Evolutionary conservation across 169 alveolate species (phyloP), one percentile per base, ranked within the genome.

Genomic region (Plasmodium gaboni): DNA sequence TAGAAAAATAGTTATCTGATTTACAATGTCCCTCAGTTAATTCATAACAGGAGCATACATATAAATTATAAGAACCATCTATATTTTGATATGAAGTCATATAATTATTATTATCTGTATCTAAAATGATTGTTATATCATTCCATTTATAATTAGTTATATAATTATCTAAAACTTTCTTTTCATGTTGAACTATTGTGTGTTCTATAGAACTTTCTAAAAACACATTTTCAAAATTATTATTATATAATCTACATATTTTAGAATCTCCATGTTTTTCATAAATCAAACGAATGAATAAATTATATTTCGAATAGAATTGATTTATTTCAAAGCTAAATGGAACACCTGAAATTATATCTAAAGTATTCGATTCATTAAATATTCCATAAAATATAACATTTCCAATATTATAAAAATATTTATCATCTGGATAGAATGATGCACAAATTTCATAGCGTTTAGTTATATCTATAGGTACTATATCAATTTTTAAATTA

Each of bases 41-140:
- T 69, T 83, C 91, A 72, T 83, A 83, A 57, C 91, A 83, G 10
- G 91, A 13, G 53, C 91, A 83, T 17, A 83, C 73, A 6, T 53
- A 46, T 53, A 83, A 6, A 26, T 69, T 68, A 48, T 83, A 64
- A 15, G 91, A 22, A n/a, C 24, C 50, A 59, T 83, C 91, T 38
- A 42, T 48, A 44, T 24, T 68, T 83, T 65, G 71, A 69, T 55
- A 64, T n/a, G 73, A 24, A 22, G 32, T 22, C 89, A 65, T 38
- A 48, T 68, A 68, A 61, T 32, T 53, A 50, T 10, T 38, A 50
- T 69, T 83, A 67, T 83, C 85, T 10, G 63, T 42, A 83, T 83
- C 91, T 83, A 83, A 69, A 48, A 70, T 44, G 15, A 72, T 13
- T 69, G 38, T 68, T 61, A 83, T 1, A 59, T 59, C 32, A 12